phyloP scores from a whole-genome alignment of 2,329 filamentous ascomycete genomes.

The Hypoxylon sp. region DNA sequence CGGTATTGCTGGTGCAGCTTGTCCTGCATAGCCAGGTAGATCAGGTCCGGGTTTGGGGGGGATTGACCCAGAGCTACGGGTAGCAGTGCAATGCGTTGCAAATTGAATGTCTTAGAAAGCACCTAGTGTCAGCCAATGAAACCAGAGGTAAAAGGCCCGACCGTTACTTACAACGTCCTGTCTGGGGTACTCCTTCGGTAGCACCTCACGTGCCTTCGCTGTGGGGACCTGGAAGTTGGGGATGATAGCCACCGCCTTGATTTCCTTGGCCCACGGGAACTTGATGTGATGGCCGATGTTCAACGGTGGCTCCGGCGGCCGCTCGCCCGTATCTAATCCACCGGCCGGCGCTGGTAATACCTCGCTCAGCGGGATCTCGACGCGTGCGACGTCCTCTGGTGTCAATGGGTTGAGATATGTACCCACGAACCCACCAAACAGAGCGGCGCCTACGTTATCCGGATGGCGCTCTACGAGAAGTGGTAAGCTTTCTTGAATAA shows the following conservation, averaged over 20 bases:
- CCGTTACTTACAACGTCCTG: conserved; percentile 78
- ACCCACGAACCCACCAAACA: conserved; percentile 96
- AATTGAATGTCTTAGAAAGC: conserved; percentile 78
- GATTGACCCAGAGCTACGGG: conserved; percentile 90
- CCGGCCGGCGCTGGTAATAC: conserved; percentile 91
- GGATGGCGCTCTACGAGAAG: conserved; percentile 78
- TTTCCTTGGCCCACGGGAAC: conserved; percentile 92
- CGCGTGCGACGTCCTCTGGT: conserved; percentile 87
- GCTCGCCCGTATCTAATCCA: conserved; percentile 87
- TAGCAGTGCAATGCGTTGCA: conserved; percentile 91
- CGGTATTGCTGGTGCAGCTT: conserved; percentile 98
- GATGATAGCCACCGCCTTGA: conserved; percentile 97
- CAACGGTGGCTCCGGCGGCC: conserved; percentile 86
- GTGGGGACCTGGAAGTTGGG: conserved; percentile 97
- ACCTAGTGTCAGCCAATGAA: conserved; percentile 36
- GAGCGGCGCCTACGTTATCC: conserved; percentile 92
- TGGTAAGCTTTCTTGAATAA: conserved; percentile 22
- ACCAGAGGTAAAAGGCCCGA: neutral
- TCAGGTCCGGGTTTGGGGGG: conserved; percentile 91
- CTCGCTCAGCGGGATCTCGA: conserved; percentile 93
- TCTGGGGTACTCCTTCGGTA: conserved; percentile 83
- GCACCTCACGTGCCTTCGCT: conserved; percentile 85
- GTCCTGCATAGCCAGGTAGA: conserved; percentile 98
- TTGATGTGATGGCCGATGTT: conserved; percentile 97
- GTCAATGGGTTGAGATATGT: conserved; percentile 94